Evolutionary conservation across 2,329 filamentous ascomycete genomes (phyloP).

Genomic region (Fusarium compactum): DNA sequence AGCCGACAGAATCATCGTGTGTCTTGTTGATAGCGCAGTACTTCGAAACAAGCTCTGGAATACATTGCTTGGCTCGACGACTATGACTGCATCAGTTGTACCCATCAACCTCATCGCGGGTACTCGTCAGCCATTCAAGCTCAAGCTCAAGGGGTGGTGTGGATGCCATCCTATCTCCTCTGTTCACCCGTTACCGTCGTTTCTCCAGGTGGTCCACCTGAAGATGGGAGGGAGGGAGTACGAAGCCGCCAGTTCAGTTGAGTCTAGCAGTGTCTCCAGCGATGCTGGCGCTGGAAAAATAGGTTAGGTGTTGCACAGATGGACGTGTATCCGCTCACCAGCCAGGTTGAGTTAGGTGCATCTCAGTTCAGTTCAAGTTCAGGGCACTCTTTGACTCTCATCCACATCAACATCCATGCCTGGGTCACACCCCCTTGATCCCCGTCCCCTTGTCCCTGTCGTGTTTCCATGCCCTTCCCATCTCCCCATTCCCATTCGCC

Average conservation of each 20-base stretch:
- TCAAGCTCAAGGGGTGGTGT: conserved; percentile 27
- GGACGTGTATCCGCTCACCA: conserved; percentile 30
- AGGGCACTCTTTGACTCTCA: conserved; percentile 21
- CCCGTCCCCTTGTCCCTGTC: conserved; percentile 49
- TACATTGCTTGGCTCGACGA: conserved; percentile 25
- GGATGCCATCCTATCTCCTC: conserved; percentile 31
- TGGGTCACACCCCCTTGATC: conserved; percentile 38
- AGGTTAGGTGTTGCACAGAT: conserved; percentile 29
- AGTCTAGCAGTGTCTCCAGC: neutral
- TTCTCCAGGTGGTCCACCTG: conserved; percentile 27
- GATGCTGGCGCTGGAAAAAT: conserved; percentile 27
- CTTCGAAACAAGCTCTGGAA: conserved; percentile 3
- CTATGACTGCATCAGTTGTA: conserved; percentile 21
- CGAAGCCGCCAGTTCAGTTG: conserved; percentile 20
- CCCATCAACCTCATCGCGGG: conserved; percentile 13
- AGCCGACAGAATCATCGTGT: conserved; percentile 31
- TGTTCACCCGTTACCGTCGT: conserved; percentile 25
- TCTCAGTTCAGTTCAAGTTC: conserved; percentile 29
- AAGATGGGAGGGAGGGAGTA: conserved; percentile 21
- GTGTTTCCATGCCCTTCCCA: conserved; percentile 51
- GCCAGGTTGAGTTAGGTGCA: conserved; percentile 35
- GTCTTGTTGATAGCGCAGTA: conserved; percentile 33
- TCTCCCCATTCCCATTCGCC: conserved; percentile 49
- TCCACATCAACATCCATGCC: conserved; percentile 25
- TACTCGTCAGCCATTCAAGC: conserved; percentile 19